A percentile compares a stretch with the other conserved stretches of the same genome.
Conservation (phyloP, 331 rosid genomes). For the Dryas integrifolia region DNA sequence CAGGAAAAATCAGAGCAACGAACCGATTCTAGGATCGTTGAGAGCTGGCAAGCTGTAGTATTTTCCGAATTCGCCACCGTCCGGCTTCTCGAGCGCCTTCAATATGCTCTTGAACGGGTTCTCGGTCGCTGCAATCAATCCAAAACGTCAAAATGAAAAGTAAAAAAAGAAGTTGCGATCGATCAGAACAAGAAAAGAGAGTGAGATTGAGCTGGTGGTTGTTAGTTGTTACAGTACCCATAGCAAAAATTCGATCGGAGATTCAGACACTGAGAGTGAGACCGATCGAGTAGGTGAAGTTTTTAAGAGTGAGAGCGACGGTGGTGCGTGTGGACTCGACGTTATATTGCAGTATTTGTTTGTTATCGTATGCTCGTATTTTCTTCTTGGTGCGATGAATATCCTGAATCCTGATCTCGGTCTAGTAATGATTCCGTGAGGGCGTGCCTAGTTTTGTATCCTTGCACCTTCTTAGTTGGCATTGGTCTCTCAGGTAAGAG, state of each 20-base stretch:
- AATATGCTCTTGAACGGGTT: slow-evolving; percentile 62
- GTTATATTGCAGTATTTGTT: background rate
- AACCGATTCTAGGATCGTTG: slow-evolving; percentile 72
- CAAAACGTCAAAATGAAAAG: slow-evolving; percentile 18
- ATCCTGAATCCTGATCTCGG: slow-evolving; percentile 4
- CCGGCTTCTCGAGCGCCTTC: slow-evolving; percentile 64
- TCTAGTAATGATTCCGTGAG: background rate
- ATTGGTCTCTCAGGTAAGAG: background rate
- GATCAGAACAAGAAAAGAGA: background rate
- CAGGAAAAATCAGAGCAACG: slow-evolving; percentile 16
- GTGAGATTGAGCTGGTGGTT: background rate
- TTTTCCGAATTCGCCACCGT: slow-evolving; percentile 66
- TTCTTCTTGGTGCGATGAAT: slow-evolving; percentile 3
- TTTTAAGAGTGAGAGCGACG: background rate
- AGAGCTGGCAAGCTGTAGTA: slow-evolving; percentile 81
- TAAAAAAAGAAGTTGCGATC: background rate
- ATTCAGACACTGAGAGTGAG: background rate
- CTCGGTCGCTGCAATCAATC: slow-evolving; percentile 40
- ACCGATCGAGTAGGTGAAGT: background rate
- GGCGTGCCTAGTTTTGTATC: background rate
- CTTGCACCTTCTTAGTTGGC: background rate
- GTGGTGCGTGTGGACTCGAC: background rate
- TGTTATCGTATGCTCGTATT: background rate
- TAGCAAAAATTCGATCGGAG: slow-evolving; percentile 4
- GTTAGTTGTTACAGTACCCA: slow-evolving; percentile 8